These are phyloP conservation scores for Geotrichum klebahnii DNA, from an alignment of 1,139 yeast genomes.

Conservation along the genomic window DNA sequence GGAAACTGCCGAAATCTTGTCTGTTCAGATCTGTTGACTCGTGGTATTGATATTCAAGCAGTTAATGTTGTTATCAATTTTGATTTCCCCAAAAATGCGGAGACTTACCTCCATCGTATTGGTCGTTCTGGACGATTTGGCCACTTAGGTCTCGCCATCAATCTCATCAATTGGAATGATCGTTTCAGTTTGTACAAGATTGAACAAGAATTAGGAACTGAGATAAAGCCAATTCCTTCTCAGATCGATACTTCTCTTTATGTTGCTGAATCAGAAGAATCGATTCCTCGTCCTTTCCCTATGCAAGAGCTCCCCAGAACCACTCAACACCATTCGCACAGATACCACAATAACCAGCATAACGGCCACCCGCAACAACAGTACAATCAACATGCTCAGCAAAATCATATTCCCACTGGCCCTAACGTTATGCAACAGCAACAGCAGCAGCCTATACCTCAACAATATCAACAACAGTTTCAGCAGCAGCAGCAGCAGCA, in stretches of 20 bases:
- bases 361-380: slow-evolving; percentile 25
- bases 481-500: slow-evolving; percentile 26
- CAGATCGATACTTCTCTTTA: slow-evolving; percentile 81
- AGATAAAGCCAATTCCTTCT: slow-evolving; percentile 92
- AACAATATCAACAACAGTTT: slow-evolving; percentile 12
- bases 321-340: slow-evolving; percentile 14
- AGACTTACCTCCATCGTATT: slow-evolving; percentile 94
- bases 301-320: slow-evolving; percentile 56
- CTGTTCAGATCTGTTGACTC: slow-evolving; percentile 90
- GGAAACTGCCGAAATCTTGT: slow-evolving; percentile 96
- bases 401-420: too few species aligned
- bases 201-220: slow-evolving; percentile 96
- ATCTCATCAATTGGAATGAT: slow-evolving; percentile 94
- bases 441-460: slow-evolving; percentile 26
- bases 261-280: slow-evolving; percentile 72
- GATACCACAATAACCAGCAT: slow-evolving; percentile 24
- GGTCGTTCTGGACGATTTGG: slow-evolving; percentile 99
- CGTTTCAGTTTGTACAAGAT: slow-evolving; percentile 88
- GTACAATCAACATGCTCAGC: slow-evolving; percentile 22
- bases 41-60: slow-evolving; percentile 99
- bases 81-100: slow-evolving; percentile 97
- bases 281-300: slow-evolving; percentile 85
- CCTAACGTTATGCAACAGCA: too few species aligned
- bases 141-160: slow-evolving; percentile 94
- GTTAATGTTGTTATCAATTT: slow-evolving; percentile 96